Percentiles rank a stretch among this genome's conserved stretches.
Evolutionary conservation across 2,329 filamentous ascomycete genomes (phyloP).

Genomic region (Venturia effusa): DNA sequence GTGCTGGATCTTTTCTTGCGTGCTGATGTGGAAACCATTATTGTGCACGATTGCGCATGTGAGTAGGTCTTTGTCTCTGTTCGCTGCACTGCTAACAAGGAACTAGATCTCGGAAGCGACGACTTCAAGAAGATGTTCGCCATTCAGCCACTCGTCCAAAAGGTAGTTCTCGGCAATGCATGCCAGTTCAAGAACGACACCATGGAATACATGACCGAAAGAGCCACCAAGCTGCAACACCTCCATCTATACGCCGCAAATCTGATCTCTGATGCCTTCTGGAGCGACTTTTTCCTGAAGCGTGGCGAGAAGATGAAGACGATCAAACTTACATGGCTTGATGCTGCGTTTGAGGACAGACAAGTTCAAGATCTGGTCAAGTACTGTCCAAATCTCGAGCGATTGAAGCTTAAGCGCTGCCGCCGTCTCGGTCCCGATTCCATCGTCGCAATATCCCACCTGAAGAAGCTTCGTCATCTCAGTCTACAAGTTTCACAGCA

Average conservation of each 20-base stretch:
- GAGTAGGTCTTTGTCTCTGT: conserved; percentile 17
- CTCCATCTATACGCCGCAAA: conserved; percentile 79
- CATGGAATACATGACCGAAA: conserved; percentile 68
- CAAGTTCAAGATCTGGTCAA: conserved; percentile 51
- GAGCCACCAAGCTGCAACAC: conserved; percentile 56
- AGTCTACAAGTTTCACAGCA: conserved; percentile 55
- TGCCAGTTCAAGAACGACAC: conserved; percentile 84
- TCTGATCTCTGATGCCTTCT: conserved; percentile 64
- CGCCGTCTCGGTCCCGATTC: conserved; percentile 59
- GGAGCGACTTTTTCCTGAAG: conserved; percentile 56
- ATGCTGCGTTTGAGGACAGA: conserved; percentile 68
- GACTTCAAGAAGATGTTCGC: conserved; percentile 78
- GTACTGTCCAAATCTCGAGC: conserved; percentile 56
- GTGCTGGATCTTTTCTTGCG: conserved; percentile 40
- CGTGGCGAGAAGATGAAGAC: conserved; percentile 55
- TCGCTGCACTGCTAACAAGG: conserved; percentile 10
- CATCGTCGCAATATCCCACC: conserved; percentile 50
- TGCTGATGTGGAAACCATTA: conserved; percentile 43
- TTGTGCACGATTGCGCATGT: conserved; percentile 51
- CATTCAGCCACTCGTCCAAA: conserved; percentile 55
- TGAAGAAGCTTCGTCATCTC: conserved; percentile 60
- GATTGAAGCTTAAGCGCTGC: conserved; percentile 74
- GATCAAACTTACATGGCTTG: conserved; percentile 73
- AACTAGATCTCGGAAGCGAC: conserved; percentile 55
- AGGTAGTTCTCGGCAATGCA: conserved; percentile 69